phyloP scores from a whole-genome alignment of 441 rosid species.

The Populus hybrid region DNA sequence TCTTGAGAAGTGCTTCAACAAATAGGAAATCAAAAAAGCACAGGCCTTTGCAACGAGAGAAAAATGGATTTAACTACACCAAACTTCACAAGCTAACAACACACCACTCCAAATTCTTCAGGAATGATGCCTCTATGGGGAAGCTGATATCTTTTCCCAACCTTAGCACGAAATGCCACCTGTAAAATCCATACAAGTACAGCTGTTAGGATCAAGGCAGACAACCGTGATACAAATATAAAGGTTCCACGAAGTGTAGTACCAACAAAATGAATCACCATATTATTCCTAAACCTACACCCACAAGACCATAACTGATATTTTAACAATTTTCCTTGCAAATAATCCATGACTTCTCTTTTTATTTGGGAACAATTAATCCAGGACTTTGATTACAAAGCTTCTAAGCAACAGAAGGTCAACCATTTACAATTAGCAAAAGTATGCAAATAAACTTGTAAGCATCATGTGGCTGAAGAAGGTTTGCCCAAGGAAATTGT shows the following conservation, averaged over 20 bases:
- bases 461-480: not conserved
- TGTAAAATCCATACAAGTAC: conserved; percentile 25
- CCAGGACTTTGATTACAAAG: not conserved
- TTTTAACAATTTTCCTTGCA: not conserved
- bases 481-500: not conserved
- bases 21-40: conserved; percentile 4
- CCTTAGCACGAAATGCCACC: conserved; percentile 97
- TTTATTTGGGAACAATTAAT: not conserved
- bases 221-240: conserved; percentile 7
- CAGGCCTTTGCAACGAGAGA: too few species aligned
- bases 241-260: not conserved
- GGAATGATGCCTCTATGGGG: conserved; percentile 95
- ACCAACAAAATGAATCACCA: not conserved
- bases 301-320: not conserved
- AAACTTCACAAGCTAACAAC: conserved; percentile 12
- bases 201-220: conserved; percentile 9
- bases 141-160: conserved; percentile 88
- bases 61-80: not conserved
- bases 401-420: not conserved
- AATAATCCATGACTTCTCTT: not conserved
- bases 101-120: conserved; percentile 98
- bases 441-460: not conserved
- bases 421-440: not conserved
- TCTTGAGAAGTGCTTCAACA: conserved; percentile 12
- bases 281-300: not conserved